phyloP scores from a whole-genome alignment of 2,329 filamentous ascomycete species.

The Calonectria henricotiae region DNA sequence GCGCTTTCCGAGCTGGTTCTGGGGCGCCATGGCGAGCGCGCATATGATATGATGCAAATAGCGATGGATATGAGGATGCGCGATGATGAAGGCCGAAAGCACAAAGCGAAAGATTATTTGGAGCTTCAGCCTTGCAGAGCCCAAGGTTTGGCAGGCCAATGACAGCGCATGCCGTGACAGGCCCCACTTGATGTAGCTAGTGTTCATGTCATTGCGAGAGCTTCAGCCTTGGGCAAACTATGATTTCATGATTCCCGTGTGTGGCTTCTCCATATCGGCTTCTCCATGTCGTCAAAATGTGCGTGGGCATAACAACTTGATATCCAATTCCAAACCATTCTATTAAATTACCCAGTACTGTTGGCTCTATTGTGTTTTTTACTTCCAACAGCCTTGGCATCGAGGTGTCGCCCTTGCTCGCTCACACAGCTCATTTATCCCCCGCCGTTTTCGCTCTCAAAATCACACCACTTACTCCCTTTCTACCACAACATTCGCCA shows the following conservation, averaged over 20 bases:
- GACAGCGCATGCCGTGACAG: not conserved
- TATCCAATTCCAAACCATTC: constrained; percentile 39
- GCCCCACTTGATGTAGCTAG: not conserved
- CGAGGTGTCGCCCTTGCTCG: not conserved
- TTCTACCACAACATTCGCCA: constrained; percentile 55
- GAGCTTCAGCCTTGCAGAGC: constrained; percentile 38
- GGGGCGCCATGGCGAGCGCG: constrained; percentile 69
- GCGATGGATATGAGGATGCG: not conserved
- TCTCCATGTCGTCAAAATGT: constrained; percentile 23
- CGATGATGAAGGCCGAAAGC: not conserved
- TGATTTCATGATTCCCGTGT: constrained; percentile 52
- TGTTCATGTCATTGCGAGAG: constrained; percentile 15
- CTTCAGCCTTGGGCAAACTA: constrained; percentile 49
- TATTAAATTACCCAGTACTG: not conserved
- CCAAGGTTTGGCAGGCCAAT: constrained; percentile 25
- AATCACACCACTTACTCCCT: constrained; percentile 48
- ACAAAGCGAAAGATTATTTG: constrained; percentile 30
- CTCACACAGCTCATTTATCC: constrained; percentile 4
- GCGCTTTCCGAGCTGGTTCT: constrained; percentile 73
- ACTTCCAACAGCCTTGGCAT: not conserved
- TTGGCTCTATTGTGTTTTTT: not conserved
- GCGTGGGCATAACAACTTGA: constrained; percentile 24
- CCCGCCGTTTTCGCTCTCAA: constrained; percentile 34
- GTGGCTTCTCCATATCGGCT: constrained; percentile 39
- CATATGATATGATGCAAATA: not conserved